Evolutionary conservation across 257 asterid species (phyloP).

Genomic region (Buddleja alternifolia): DNA sequence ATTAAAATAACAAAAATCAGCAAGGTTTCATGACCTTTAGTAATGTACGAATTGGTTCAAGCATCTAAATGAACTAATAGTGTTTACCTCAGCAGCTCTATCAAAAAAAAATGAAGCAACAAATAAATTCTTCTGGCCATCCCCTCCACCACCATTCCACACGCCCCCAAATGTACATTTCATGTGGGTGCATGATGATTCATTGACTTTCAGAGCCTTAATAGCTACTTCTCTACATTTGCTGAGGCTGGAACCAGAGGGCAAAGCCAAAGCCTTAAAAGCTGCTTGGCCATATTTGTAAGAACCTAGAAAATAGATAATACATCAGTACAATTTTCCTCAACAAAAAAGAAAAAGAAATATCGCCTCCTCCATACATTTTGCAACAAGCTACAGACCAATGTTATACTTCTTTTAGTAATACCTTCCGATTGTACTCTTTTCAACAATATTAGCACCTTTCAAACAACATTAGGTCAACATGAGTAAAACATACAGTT

Average conservation of each 20-base stretch:
- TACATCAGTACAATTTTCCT: constrained; percentile 10
- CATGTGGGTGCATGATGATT: constrained; percentile 85
- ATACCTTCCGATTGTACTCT: neutral
- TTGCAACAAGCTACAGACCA: neutral
- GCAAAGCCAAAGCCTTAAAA: constrained; percentile 56
- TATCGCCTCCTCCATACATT: neutral
- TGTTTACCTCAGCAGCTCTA: constrained; percentile 93
- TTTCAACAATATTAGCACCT: neutral
- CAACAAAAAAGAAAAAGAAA: neutral
- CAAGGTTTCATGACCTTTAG: constrained; percentile 4
- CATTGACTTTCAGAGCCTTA: constrained; percentile 84
- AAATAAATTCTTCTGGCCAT: constrained; percentile 90
- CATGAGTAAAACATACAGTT: too few species aligned
- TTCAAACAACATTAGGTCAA: neutral
- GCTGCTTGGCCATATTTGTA: constrained; percentile 76
- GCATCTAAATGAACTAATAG: constrained; percentile 13
- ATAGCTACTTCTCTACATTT: constrained; percentile 70
- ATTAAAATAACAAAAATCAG: constrained; percentile 9
- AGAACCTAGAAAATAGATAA: constrained; percentile 49
- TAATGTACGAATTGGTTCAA: constrained; percentile 10
- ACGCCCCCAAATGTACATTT: constrained; percentile 98
- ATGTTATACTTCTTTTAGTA: too few species aligned
- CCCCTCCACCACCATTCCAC: constrained; percentile 99
- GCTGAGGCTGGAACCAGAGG: constrained; percentile 75
- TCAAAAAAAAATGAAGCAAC: constrained; percentile 96